Conservation (phyloP, 192 early-diverging fungal species). For the Gamsiella multidivaricata region DNA sequence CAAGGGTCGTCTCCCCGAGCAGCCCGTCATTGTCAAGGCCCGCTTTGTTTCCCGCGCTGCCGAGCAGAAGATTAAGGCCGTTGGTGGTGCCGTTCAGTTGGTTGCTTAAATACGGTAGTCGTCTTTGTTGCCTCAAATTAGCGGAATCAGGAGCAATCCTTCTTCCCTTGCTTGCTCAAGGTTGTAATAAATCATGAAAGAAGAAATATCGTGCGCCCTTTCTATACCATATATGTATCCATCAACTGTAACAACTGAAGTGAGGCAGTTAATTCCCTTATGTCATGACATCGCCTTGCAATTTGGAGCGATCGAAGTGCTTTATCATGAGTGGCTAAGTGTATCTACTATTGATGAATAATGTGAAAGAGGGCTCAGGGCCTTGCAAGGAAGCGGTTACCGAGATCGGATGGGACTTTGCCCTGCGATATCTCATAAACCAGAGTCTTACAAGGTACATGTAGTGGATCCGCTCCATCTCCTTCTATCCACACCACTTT, state of each 20-base stretch:
- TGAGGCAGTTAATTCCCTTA: no score
- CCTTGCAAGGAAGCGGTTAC: neutral
- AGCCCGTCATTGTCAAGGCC: slow-evolving; percentile 96
- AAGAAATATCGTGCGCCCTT: no score
- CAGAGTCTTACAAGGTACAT: neutral
- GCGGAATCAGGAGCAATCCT: neutral
- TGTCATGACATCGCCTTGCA: no score
- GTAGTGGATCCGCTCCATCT: no score
- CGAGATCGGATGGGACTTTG: neutral
- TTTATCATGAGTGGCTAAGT: no score
- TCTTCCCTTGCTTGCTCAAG: slow-evolving; percentile 1
- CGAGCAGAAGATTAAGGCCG: slow-evolving; percentile 99
- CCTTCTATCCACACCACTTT: neutral
- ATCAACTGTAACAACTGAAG: no score
- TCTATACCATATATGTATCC: no score
- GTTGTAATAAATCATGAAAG: slow-evolving; percentile 24
- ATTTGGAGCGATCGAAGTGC: no score
- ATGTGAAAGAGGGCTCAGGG: neutral
- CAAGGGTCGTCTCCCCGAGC: slow-evolving; percentile 88
- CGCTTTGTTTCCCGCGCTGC: slow-evolving; percentile 91
- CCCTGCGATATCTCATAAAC: neutral
- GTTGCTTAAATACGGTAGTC: slow-evolving; percentile 59
- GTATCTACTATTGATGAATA: neutral
- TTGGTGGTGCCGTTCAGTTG: slow-evolving; percentile 85
- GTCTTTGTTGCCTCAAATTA: neutral